Conservation (phyloP, 305 asterid species). For the Solanum hybrid region DNA sequence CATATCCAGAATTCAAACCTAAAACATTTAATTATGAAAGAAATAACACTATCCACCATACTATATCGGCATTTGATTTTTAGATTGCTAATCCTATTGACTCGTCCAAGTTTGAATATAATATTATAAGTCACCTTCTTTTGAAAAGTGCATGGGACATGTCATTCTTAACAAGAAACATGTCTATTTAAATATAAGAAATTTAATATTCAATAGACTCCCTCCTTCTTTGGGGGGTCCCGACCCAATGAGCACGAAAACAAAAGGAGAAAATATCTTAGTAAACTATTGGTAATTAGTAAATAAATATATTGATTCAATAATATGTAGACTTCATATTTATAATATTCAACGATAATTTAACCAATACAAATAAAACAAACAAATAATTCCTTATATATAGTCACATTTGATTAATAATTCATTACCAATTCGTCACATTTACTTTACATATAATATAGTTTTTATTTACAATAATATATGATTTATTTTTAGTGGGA, state of each 20-base stretch:
- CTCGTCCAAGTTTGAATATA: neutral
- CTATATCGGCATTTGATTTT: neutral
- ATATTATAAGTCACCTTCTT: neutral
- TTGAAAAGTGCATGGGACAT: neutral
- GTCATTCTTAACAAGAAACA: neutral
- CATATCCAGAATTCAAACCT: too few species aligned
- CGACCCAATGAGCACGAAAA: neutral
- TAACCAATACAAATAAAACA: neutral
- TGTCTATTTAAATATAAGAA: neutral
- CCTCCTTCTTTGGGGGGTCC: neutral
- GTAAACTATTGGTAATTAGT: neutral
- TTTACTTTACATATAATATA: neutral
- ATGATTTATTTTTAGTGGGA: neutral
- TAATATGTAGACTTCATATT: neutral
- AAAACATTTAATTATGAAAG: too few species aligned
- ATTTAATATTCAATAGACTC: neutral
- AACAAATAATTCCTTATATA: neutral
- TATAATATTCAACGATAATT: neutral
- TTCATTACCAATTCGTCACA: neutral
- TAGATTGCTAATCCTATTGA: neutral
- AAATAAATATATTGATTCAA: neutral
- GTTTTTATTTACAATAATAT: neutral
- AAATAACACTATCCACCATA: too few species aligned
- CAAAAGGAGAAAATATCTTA: neutral
- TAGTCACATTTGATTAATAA: neutral